phyloP scores from a whole-genome alignment of 805 yeast genomes.

The Lachancea cidri region DNA sequence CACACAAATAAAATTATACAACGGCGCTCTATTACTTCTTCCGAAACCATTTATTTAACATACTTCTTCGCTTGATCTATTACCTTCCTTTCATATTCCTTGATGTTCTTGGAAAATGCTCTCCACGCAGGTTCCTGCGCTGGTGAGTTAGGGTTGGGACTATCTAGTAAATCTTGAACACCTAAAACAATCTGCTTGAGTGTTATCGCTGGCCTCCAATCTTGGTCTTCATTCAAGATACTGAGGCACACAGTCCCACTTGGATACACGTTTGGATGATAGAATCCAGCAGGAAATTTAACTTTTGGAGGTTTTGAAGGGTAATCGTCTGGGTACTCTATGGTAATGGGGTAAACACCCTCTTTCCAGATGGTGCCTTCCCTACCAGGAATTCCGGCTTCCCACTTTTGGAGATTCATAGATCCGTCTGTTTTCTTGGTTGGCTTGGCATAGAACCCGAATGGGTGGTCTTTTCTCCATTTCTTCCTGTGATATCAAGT shows the following conservation, averaged over 20 bases:
- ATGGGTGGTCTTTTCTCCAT: slow-evolving; percentile 98
- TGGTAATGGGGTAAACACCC: slow-evolving; percentile 81
- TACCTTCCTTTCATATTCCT: slow-evolving; percentile 69
- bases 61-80: slow-evolving; percentile 74
- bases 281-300: slow-evolving; percentile 80
- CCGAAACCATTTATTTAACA: slow-evolving; percentile 34
- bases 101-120: slow-evolving; percentile 66
- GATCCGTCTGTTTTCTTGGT: slow-evolving; percentile 73
- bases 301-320: slow-evolving; percentile 97
- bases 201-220: slow-evolving; percentile 97
- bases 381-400: slow-evolving; percentile 95
- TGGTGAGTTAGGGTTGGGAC: slow-evolving; percentile 93
- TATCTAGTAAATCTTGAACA: slow-evolving; percentile 81
- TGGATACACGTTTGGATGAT: slow-evolving; percentile 97
- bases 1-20: background rate
- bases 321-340: slow-evolving; percentile 82
- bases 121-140: slow-evolving; percentile 98
- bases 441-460: slow-evolving; percentile 95
- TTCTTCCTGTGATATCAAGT: slow-evolving; percentile 55
- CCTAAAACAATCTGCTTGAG: slow-evolving; percentile 86
- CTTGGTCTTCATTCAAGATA: slow-evolving; percentile 90
- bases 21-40: background rate
- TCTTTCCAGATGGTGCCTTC: slow-evolving; percentile 81
- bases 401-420: slow-evolving; percentile 82
- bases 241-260: slow-evolving; percentile 94